These are phyloP conservation scores for Saitozyma sp. DNA, from an alignment of 768 basidiomycete genomes.

Conservation along the genomic window DNA sequence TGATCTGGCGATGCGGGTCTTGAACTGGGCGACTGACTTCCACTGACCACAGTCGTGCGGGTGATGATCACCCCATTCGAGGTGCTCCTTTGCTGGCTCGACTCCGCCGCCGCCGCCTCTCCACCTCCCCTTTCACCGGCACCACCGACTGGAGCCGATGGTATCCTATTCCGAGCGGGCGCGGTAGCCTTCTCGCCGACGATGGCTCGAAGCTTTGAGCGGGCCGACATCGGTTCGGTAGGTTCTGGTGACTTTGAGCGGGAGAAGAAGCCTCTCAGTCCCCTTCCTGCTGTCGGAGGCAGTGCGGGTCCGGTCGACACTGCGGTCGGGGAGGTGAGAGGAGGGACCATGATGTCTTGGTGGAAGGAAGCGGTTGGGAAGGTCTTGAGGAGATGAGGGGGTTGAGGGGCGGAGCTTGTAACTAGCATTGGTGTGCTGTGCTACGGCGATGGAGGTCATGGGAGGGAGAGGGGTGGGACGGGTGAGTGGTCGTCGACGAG, in stretches of 20 bases:
- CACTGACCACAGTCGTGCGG: too few relatives aligned
- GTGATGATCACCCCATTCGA: background rate
- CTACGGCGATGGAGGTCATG: too few relatives aligned
- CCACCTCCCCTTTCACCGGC: background rate
- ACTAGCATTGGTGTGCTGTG: too few relatives aligned
- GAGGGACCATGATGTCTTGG: constrained; percentile 1
- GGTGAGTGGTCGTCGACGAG: too few relatives aligned
- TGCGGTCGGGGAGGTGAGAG: background rate
- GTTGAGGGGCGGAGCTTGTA: constrained; percentile 1
- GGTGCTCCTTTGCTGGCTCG: constrained; percentile 8
- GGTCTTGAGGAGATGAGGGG: constrained; percentile 8
- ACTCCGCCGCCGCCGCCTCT: background rate
- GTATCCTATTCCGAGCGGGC: background rate
- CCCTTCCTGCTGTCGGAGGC: constrained; percentile 6
- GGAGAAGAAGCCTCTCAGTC: constrained; percentile 7
- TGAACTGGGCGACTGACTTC: too few relatives aligned
- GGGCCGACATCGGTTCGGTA: constrained; percentile 4
- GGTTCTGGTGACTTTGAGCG: constrained; percentile 10
- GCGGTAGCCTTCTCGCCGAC: constrained; percentile 10
- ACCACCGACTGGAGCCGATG: background rate
- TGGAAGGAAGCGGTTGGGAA: constrained; percentile 1
- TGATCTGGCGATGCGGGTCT: too few relatives aligned
- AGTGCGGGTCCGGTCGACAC: constrained; percentile 5
- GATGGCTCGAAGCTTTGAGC: constrained; percentile 4
- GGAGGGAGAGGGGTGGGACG: too few relatives aligned